A percentile compares a stretch with the other conserved stretches of the same genome.
These are phyloP conservation scores for Botrytis pseudocinerea DNA, from an alignment of 2,329 filamentous ascomycete genomes.

Conservation along the genomic window DNA sequence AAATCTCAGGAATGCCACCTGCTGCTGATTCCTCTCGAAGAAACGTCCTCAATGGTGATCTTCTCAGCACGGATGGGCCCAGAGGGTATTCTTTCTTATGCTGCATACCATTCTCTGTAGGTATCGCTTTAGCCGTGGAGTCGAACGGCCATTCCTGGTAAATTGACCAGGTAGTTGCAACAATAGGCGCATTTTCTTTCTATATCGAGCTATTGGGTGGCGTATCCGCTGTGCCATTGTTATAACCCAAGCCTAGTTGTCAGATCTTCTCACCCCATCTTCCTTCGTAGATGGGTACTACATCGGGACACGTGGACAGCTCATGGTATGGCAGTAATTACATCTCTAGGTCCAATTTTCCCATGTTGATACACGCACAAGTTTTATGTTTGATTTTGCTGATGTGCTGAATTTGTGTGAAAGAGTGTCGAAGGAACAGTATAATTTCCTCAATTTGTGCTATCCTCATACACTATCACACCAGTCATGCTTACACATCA, in stretches of 20 bases:
- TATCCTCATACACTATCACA: neutral
- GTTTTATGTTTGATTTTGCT: neutral
- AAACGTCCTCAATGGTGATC: neutral
- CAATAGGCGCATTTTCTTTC: neutral
- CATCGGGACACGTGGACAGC: neutral
- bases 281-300: neutral
- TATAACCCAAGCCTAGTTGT: neutral
- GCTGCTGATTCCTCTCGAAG: neutral
- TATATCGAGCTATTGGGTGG: neutral
- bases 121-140: neutral
- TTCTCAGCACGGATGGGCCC: neutral
- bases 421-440: neutral
- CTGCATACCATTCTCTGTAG: neutral
- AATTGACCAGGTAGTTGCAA: neutral
- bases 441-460: neutral
- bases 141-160: neutral
- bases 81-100: neutral
- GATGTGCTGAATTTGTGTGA: neutral
- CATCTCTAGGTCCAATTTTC: neutral
- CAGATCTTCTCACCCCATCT: neutral
- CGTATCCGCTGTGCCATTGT: neutral
- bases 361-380: neutral
- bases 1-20: neutral
- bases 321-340: neutral
- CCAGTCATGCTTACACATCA: neutral